Evolutionary conservation across 257 asterid species (phyloP).

Genomic region (Solanum boliviense): DNA sequence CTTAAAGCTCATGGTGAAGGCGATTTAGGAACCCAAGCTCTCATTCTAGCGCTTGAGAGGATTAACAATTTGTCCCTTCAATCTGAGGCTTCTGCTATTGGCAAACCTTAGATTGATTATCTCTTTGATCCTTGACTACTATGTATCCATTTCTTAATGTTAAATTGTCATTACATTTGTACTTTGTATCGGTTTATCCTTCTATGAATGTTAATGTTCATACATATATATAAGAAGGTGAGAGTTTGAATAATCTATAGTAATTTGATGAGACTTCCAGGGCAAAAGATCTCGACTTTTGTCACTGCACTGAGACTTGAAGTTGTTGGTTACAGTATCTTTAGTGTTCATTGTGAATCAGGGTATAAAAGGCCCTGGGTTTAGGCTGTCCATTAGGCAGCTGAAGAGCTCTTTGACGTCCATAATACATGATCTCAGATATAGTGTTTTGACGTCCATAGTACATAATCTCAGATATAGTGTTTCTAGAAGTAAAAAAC

Average conservation of each 20-base stretch:
- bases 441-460: neutral
- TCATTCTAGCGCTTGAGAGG: conserved; percentile 70
- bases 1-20: conserved; percentile 72
- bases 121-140: neutral
- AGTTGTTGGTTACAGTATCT: neutral
- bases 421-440: neutral
- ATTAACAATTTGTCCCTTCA: conserved; percentile 55
- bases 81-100: neutral
- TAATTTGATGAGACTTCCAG: neutral
- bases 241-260: neutral
- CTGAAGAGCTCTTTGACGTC: neutral
- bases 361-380: neutral
- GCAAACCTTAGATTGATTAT: neutral
- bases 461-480: neutral
- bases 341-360: neutral
- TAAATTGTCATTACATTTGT: neutral
- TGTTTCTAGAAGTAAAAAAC: neutral
- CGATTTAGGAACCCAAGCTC: conserved; percentile 83
- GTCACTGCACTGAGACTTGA: neutral
- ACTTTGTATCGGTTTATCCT: neutral
- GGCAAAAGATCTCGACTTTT: neutral
- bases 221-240: neutral
- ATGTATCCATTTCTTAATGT: neutral
- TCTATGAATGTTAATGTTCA: neutral
- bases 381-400: neutral